Base-by-base conservation (phyloP, 116 monocot species). In the Phalaenopsis hybrid region DNA sequence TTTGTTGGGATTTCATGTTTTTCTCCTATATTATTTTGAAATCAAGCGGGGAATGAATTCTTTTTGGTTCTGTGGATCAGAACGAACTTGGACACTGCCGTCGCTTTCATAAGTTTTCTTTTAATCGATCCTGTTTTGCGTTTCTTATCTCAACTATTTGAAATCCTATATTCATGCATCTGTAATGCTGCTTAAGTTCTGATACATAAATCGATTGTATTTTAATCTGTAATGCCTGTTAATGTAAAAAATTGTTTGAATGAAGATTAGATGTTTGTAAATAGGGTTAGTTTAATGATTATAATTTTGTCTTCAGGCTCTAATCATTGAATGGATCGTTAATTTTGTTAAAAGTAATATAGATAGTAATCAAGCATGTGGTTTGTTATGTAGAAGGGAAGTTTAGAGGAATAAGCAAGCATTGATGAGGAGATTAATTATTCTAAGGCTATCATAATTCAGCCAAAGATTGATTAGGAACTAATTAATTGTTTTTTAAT, bases 211-310 rank as follows among this genome's bases (percentile, higher is more conserved):
- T 37, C 34, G 16, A 37, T 21, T 4, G n/a, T 23, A 3, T 63
- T 63, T 63, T 63, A 23, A 72, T 34, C 72, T 37, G 8, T 12
- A 72, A 72, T 72, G 31, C 34, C 10, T 15, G 13, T 37, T 72
- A 72, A 72, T 72, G 37, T 72, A 13, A 41, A 72, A 72, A 72
- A 72, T 72, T 72, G 72, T 72, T 72, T 72, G 34, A 72, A 0
- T 72, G 34, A 37, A 72, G 65, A 65, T 65, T 25, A 28, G 8
- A 9, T 12, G 72, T 13, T 72, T 72, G 13, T 13, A 72, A 72
- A 72, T 13, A 72, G 37, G 37, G 12, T 34, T 33, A 13, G 15
- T 37, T 31, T 4, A 46, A 8, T 46, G 46, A 46, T 46, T 46
- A 8, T 46, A 46, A 46, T 46, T 46, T 46, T 46, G 12, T 13